These are phyloP conservation scores for Ophryocystis elektroscirrha DNA, from an alignment of 169 alveolate species.

Conservation along the genomic window DNA sequence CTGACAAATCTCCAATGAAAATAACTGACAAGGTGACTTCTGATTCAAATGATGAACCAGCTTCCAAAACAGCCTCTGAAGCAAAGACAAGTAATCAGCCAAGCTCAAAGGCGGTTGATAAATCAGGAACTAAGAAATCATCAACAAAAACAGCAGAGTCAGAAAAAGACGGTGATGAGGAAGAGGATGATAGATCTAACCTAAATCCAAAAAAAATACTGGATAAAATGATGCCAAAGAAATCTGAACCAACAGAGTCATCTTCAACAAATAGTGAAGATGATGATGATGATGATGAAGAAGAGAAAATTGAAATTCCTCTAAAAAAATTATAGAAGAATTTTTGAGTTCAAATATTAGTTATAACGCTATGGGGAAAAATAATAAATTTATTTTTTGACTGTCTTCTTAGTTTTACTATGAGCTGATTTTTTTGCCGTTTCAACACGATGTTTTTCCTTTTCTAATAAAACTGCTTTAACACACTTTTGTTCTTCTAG, in stretches of 20 bases:
- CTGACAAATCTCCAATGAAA: too few relatives aligned
- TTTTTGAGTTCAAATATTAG: neutral
- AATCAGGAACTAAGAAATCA: neutral
- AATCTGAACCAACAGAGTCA: too few relatives aligned
- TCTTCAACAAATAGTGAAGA: too few relatives aligned
- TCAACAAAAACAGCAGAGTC: neutral
- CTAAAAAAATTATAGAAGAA: neutral
- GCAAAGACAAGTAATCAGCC: too few relatives aligned
- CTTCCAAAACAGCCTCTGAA: too few relatives aligned
- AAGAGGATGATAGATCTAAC: neutral
- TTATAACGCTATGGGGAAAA: neutral
- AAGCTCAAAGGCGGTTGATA: neutral
- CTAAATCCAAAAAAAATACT: neutral
- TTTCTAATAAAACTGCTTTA: slow-evolving; percentile 42
- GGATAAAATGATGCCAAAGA: neutral
- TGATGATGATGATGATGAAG: neutral
- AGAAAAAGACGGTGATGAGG: neutral
- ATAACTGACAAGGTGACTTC: too few relatives aligned
- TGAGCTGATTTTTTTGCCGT: slow-evolving; percentile 9
- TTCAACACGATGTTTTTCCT: slow-evolving; percentile 24
- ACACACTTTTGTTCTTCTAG: slow-evolving; percentile 63
- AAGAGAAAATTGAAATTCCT: neutral
- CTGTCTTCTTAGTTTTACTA: neutral
- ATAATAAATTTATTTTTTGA: neutral
- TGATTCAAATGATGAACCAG: too few relatives aligned